phyloP scores from a whole-genome alignment of 805 yeast species.

The Teunomyces pallodes region DNA sequence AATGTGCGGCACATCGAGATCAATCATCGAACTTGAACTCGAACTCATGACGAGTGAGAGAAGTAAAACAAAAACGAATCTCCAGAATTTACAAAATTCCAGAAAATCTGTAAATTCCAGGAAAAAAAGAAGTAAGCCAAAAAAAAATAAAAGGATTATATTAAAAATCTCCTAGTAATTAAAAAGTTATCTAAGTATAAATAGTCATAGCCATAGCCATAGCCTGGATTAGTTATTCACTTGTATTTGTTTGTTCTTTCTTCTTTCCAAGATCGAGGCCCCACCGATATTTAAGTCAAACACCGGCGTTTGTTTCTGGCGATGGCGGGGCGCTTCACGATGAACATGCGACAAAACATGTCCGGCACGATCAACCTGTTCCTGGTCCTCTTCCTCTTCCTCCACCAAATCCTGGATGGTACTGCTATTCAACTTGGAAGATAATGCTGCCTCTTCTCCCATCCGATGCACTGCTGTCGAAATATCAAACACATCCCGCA shows the following conservation, averaged over 20 bases:
- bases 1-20: constrained; percentile 13
- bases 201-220: too few relatives aligned
- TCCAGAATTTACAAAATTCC: too few relatives aligned
- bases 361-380: constrained; percentile 12
- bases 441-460: constrained; percentile 59
- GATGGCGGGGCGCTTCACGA: constrained; percentile 10
- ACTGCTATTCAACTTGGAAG: constrained; percentile 15
- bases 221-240: constrained; percentile 4
- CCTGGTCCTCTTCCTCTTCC: constrained; percentile 36
- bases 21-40: constrained; percentile 9
- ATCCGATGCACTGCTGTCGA: constrained; percentile 82
- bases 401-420: constrained; percentile 28
- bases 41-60: too few relatives aligned
- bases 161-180: too few relatives aligned
- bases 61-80: too few relatives aligned
- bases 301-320: constrained; percentile 12
- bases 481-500: constrained; percentile 84
- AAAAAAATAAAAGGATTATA: too few relatives aligned
- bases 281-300: constrained; percentile 49
- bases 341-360: constrained; percentile 9
- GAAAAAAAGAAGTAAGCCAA: too few relatives aligned
- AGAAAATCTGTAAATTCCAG: too few relatives aligned
- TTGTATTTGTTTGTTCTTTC: constrained; percentile 20
- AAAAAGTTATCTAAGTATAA: too few relatives aligned
- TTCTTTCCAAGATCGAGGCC: constrained; percentile 53